A percentile compares a stretch with the other conserved stretches of the same genome.
phyloP scores from a whole-genome alignment of 2,329 filamentous ascomycete genomes.

The Fusarium proliferatum region DNA sequence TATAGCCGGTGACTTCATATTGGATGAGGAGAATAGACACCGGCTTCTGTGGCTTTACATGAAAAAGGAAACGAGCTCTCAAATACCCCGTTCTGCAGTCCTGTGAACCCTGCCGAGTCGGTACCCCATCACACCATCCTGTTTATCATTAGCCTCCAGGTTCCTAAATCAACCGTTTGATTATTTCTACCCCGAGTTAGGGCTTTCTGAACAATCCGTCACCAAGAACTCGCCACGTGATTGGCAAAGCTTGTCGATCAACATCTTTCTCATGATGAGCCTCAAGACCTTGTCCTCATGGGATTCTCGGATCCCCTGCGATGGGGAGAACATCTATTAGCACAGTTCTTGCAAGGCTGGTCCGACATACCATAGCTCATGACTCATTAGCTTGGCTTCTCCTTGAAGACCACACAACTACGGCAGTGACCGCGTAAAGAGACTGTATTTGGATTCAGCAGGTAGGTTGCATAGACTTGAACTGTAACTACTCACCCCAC shows the following conservation, averaged over 20 bases:
- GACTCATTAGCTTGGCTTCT: no score
- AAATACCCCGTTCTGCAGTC: neutral
- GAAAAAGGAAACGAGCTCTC: no score
- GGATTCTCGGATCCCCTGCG: neutral
- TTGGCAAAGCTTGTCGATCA: neutral
- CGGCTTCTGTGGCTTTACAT: no score
- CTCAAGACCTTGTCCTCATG: neutral
- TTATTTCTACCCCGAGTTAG: accelerated
- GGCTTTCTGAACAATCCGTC: neutral
- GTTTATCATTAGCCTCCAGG: no score
- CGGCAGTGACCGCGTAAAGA: neutral
- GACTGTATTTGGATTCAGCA: neutral
- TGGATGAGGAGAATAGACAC: neutral
- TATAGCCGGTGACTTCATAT: neutral
- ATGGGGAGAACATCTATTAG: neutral
- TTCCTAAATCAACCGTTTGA: accelerated
- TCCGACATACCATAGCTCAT: neutral
- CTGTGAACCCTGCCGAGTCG: neutral
- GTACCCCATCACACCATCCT: neutral
- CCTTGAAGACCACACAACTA: neutral
- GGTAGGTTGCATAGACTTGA: no score
- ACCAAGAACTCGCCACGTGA: accelerated
- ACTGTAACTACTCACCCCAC: neutral
- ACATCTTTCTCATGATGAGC: neutral
- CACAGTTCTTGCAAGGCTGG: no score